Evolutionary conservation across 805 yeast genomes (phyloP).

Genomic region (Myxozyma mucilagina): DNA sequence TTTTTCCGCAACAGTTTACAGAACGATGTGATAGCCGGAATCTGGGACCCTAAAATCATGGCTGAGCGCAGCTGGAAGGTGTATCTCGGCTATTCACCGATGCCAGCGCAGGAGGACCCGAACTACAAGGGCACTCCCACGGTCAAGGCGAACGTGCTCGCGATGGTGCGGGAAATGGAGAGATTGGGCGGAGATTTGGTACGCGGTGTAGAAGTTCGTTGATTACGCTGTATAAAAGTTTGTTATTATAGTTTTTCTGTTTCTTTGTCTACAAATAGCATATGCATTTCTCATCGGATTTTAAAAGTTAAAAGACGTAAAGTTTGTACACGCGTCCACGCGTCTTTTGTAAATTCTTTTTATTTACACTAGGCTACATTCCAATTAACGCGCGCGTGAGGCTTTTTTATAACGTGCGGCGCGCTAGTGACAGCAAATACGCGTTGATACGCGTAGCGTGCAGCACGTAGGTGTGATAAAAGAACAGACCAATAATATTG

Average conservation of each 20-base stretch:
- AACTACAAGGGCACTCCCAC: constrained; percentile 12
- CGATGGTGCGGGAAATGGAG: constrained; percentile 62
- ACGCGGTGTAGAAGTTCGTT: constrained; percentile 14
- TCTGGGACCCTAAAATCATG: constrained; percentile 69
- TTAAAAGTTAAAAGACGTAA: no score
- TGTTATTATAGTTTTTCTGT: no score
- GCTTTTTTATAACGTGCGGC: background rate
- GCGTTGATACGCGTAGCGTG: background rate
- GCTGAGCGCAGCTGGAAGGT: constrained; percentile 72
- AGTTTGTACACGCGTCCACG: background rate
- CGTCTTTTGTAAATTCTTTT: background rate
- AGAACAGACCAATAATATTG: background rate
- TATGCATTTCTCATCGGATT: background rate
- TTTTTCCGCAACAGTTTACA: constrained; percentile 64
- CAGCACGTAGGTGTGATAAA: constrained; percentile 2
- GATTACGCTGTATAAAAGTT: background rate
- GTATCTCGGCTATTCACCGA: constrained; percentile 69
- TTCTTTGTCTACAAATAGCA: background rate
- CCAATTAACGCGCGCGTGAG: background rate
- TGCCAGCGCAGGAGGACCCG: constrained; percentile 47
- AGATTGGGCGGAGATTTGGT: constrained; percentile 45
- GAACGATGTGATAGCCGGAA: constrained; percentile 69
- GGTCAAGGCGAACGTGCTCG: constrained; percentile 43
- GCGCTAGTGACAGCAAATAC: background rate
- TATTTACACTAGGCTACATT: background rate